Percentiles rank a stretch among this genome's conserved stretches.
Evolutionary conservation across 768 basidiomycete genomes (phyloP).

Genomic region (Lentinula detonsa): DNA sequence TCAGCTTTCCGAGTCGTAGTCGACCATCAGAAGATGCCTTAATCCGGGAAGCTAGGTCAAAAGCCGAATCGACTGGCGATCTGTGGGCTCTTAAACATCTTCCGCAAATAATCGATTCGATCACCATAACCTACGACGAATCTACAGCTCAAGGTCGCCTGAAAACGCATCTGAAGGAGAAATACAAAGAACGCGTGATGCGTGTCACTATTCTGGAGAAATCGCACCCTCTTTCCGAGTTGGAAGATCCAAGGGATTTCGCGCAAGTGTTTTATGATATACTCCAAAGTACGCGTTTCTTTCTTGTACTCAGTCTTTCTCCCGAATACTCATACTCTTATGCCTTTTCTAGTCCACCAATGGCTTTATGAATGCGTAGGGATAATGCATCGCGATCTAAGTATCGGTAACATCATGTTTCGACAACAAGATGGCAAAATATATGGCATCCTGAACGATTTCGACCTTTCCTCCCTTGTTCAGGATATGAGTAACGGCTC

Average conservation of each 20-base stretch:
- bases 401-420: slow-evolving; percentile 10
- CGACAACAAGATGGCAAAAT: slow-evolving; percentile 8
- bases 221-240: too few relatives aligned
- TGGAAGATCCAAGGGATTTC: too few relatives aligned
- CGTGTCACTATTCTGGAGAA: not conserved
- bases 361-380: slow-evolving; percentile 4
- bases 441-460: slow-evolving; percentile 10
- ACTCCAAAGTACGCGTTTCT: too few relatives aligned
- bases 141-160: not conserved
- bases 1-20: not conserved
- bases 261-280: not conserved
- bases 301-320: too few relatives aligned
- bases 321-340: not conserved
- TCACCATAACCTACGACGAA: not conserved
- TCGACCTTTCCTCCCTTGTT: slow-evolving; percentile 6
- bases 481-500: not conserved
- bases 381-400: slow-evolving; percentile 13
- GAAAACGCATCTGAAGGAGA: not conserved
- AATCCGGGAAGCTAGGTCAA: not conserved
- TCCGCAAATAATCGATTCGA: not conserved
- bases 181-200: not conserved
- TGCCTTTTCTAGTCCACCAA: slow-evolving; percentile 1
- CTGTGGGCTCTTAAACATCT: not conserved
- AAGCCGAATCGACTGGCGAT: not conserved
- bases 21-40: not conserved